Base-by-base conservation (phyloP, 73 alveolate species). In the Stentor coeruleus region DNA sequence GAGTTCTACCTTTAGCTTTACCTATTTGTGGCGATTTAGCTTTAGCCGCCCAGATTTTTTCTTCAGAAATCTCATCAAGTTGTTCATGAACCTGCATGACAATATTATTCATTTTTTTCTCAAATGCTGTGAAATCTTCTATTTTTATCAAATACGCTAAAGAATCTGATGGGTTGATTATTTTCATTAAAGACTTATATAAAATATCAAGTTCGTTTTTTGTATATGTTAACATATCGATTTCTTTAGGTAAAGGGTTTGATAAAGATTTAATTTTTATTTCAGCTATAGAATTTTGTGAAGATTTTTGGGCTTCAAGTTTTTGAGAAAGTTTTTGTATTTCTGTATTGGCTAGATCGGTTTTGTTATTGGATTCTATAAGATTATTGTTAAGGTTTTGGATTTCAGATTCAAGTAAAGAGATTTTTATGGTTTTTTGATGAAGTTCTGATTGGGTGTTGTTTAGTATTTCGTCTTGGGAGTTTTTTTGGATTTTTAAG, bases 41-140 rank as follows among this genome's bases (percentile, higher is more conserved):
- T n/a, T n/a, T n/a, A n/a, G n/a, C n/a, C 11, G n/a, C 15, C 14
- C 20, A 26, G n/a, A n/a, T n/a, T 20, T 66, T 66, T 66, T 66
- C 40, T 1, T 28, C 37, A 66, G n/a, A 40, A 33, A 31, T 31
- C 37, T 66, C 79, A 31, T 66, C 79, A 20, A 66, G 14, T 1
- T 20, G 40, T 2, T 66, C 79, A 66, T 66, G 79, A 31, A 66
- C 42, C 14, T 66, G 36, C 79, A 66, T 66, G 3, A 66, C 79
- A 66, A 66, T 33, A 2, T 66, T 66, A 66, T 66, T 66, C n/a
- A 66, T 20, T 2, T 33, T 66, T 31, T 66, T 20, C 41, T 66
- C 79, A 20, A 66, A 31, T 28, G 1, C 14, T 1, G 79, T 20
- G 37, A 66, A 66, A 1, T 66, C 79, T 1, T 26, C 79, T 28